Evolutionary conservation across 139 green algal species (phyloP).

Genomic region (Choricystis sp.): DNA sequence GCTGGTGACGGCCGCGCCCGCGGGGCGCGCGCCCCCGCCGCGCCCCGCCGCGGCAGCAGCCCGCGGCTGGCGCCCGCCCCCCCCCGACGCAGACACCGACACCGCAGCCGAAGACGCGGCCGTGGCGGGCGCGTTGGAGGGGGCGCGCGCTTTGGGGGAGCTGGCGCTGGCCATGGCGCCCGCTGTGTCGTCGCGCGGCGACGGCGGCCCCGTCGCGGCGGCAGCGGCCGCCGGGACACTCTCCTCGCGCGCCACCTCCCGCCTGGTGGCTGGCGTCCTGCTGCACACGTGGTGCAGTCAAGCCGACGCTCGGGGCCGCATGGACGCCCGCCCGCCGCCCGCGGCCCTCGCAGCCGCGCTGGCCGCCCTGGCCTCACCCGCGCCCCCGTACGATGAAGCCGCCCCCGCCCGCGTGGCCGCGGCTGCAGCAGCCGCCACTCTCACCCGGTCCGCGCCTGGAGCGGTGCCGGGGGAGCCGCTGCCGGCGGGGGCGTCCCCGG

Average conservation of each 20-base stretch:
- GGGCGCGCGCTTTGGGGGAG: neutral
- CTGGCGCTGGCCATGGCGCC: neutral
- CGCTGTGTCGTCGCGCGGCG: too few relatives aligned
- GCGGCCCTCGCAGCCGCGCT: neutral
- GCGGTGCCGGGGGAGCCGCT: neutral
- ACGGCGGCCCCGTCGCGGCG: too few relatives aligned
- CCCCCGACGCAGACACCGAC: neutral
- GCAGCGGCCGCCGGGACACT: too few relatives aligned
- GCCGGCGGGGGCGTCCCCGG: neutral
- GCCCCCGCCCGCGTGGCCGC: too few relatives aligned
- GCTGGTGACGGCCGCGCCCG: neutral
- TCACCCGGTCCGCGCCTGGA: neutral
- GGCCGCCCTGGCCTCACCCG: neutral
- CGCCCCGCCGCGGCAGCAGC: too few relatives aligned
- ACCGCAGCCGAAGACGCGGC: neutral
- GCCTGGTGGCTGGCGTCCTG: neutral
- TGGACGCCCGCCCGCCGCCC: neutral
- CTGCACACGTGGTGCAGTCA: neutral
- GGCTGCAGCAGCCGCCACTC: too few relatives aligned
- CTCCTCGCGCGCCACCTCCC: neutral
- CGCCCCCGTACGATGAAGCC: neutral
- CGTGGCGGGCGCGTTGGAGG: neutral
- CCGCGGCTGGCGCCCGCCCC: too few relatives aligned
- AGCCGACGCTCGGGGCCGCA: neutral
- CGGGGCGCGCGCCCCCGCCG: too few relatives aligned